phyloP scores from a whole-genome alignment of 2,329 filamentous ascomycete species.

The Pestalotiopsis sp. region DNA sequence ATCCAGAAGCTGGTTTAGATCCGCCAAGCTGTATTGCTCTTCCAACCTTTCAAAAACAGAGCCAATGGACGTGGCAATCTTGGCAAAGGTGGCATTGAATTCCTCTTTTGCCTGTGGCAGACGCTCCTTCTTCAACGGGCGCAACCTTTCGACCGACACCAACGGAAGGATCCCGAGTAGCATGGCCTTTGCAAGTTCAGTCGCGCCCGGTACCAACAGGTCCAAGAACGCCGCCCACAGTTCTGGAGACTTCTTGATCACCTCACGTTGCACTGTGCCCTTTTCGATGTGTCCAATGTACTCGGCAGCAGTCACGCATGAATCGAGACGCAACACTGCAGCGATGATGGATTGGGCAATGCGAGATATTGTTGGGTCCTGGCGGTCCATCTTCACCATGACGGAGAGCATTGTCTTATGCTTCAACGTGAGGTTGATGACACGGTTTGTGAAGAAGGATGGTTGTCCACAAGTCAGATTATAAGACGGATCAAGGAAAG shows the following conservation, averaged over 20 bases:
- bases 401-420: slow-evolving; percentile 63
- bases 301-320: slow-evolving; percentile 69
- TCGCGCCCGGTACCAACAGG: slow-evolving; percentile 65
- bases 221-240: slow-evolving; percentile 80
- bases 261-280: slow-evolving; percentile 65
- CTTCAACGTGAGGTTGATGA: slow-evolving; percentile 66
- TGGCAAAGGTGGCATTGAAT: slow-evolving; percentile 75
- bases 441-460: slow-evolving; percentile 64
- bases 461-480: slow-evolving; percentile 53
- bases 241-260: slow-evolving; percentile 70
- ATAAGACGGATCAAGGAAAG: slow-evolving; percentile 52
- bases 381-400: slow-evolving; percentile 51
- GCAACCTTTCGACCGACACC: slow-evolving; percentile 75
- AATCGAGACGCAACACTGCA: slow-evolving; percentile 70
- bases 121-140: slow-evolving; percentile 50
- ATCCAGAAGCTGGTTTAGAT: slow-evolving; percentile 69
- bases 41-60: slow-evolving; percentile 78
- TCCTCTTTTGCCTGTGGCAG: slow-evolving; percentile 54
- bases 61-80: slow-evolving; percentile 62
- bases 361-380: slow-evolving; percentile 53
- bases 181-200: slow-evolving; percentile 75
- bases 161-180: slow-evolving; percentile 72
- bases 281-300: slow-evolving; percentile 64
- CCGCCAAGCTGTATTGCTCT: slow-evolving; percentile 68
- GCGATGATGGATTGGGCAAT: slow-evolving; percentile 67